phyloP scores from a whole-genome alignment of 164 flowering plant genomes.

The Nelumbo lutea region DNA sequence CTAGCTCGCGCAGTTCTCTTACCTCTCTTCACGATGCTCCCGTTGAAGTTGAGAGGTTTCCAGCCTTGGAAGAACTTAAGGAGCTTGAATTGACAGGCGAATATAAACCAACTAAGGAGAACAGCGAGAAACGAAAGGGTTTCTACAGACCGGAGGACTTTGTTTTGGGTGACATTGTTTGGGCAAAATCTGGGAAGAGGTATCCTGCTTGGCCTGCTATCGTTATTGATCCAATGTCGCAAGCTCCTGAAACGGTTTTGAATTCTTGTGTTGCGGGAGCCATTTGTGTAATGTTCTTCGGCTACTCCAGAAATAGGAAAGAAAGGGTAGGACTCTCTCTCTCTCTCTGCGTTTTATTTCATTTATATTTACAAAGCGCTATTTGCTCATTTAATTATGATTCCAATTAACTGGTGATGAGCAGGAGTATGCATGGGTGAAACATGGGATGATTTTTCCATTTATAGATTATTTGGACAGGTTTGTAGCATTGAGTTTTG shows the following conservation, averaged over 20 bases:
- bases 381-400: conserved; percentile 4
- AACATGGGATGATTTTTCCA: conserved; percentile 69
- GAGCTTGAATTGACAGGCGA: conserved; percentile 3
- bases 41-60: conserved; percentile 26
- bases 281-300: conserved; percentile 95
- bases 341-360: neutral
- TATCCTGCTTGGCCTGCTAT: conserved; percentile 94
- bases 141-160: conserved; percentile 57
- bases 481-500: conserved; percentile 28
- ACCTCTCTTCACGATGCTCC: conserved; percentile 34
- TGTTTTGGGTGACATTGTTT: conserved; percentile 71
- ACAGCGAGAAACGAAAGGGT: conserved; percentile 34
- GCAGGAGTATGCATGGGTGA: conserved; percentile 98
- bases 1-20: conserved; percentile 39
- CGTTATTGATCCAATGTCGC: conserved; percentile 80
- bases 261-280: conserved; percentile 70
- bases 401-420: conserved; percentile 12
- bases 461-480: conserved; percentile 80
- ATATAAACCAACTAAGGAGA: conserved; percentile 23
- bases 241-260: conserved; percentile 77
- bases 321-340: conserved; percentile 49
- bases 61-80: neutral
- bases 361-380: neutral
- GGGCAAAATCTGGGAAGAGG: conserved; percentile 82
- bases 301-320: conserved; percentile 63